Conservation (phyloP, 2,329 filamentous ascomycete species). For the Calonectria montana region DNA sequence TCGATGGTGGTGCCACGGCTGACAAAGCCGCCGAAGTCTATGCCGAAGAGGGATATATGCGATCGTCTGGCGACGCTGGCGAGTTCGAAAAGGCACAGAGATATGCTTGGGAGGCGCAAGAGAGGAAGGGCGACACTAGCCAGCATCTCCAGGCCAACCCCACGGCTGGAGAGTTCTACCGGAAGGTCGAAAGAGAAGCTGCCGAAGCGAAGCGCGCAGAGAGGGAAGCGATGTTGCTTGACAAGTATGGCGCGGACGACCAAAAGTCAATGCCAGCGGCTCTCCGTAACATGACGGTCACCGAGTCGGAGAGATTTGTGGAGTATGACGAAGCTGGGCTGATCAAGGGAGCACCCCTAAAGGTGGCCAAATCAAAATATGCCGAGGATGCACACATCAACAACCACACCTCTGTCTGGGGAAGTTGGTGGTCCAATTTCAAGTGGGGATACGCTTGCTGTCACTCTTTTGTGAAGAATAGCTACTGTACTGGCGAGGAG, state of each 20-base stretch:
- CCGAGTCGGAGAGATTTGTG: slow-evolving; percentile 86
- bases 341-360: slow-evolving; percentile 87
- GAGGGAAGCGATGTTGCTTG: slow-evolving; percentile 76
- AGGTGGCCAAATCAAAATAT: slow-evolving; percentile 88
- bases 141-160: slow-evolving; percentile 96
- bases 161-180: slow-evolving; percentile 86
- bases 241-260: slow-evolving; percentile 84
- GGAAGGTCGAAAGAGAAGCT: slow-evolving; percentile 83
- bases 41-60: slow-evolving; percentile 93
- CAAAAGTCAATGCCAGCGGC: slow-evolving; percentile 66
- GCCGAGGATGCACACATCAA: slow-evolving; percentile 87
- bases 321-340: slow-evolving; percentile 93
- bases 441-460: slow-evolving; percentile 97
- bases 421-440: slow-evolving; percentile 97
- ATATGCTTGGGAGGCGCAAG: slow-evolving; percentile 96
- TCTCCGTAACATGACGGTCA: slow-evolving; percentile 74
- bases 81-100: slow-evolving; percentile 91
- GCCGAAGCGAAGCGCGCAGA: slow-evolving; percentile 75
- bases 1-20: slow-evolving; percentile 82
- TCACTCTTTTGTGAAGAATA: slow-evolving; percentile 93
- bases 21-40: slow-evolving; percentile 86
- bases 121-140: slow-evolving; percentile 80
- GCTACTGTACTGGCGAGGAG: slow-evolving; percentile 94
- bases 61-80: slow-evolving; percentile 87
- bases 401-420: slow-evolving; percentile 94